Base-by-base conservation (phyloP, 495 filamentous ascomycete genomes). In the Opeltia flavorubescens region DNA sequence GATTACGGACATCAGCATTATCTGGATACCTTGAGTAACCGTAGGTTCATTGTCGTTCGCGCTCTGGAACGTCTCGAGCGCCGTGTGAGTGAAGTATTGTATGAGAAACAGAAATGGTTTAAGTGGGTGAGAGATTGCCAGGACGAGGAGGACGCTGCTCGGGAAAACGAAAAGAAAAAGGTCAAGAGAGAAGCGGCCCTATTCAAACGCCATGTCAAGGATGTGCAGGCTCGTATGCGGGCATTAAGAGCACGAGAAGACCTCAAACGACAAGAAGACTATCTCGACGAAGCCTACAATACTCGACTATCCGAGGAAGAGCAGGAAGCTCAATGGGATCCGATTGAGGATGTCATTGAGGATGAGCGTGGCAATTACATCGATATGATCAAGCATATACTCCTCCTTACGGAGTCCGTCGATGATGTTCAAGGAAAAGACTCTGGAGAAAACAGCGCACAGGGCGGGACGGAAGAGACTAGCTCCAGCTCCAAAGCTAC, bases 141-240 rank as follows among this genome's bases (percentile, higher is more conserved):
- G 50, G 50, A 63, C 17, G 59, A 65, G 18, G 66, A 71, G 48
- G 74, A 74, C 43, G 48, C 56, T 15, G 63, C 53, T 18, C 66
- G 68, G 33, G 71, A 72, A 31, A 70, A 60, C 40, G 72, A 76
- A 58, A 67, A 66, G 48, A 71, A 70, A 54, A 73, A 70, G 49
- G 53, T 71, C 35, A 73, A 72, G 50, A 55, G 62, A 25, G 71
- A 74, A 49, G 64, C 68, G 9, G 66, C 62, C 4, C 55, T 77
- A 52, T 75, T 72, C 43, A 66, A 62, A 44, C 55, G 70, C 1
- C 58, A 75, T 58, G 60, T 58, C 58, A 63, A 62, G 41, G 64
- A 66, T 42, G 50, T 67, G 40, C 46, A 64, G 40, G 43, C 49
- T n/a, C 63, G 62, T 24, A 53, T 65, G 27, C 54, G 52, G 13